Evolutionary conservation across 352 stramenopile genomes (phyloP), one percentile per base, ranked within the genome.

Genomic region (Thalassiosira livingstoniorum): DNA sequence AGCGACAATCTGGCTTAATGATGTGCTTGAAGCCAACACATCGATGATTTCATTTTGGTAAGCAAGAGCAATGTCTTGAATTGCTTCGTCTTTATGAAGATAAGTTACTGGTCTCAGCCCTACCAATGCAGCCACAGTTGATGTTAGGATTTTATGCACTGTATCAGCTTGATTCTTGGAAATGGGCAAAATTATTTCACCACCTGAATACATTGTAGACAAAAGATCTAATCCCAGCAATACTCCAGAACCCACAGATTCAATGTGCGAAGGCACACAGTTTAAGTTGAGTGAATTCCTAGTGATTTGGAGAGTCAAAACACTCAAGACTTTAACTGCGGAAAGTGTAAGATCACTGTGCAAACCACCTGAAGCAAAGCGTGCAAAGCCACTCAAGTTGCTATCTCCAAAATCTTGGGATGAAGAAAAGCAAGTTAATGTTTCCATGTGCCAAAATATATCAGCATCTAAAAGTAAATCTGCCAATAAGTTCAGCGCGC

Each of bases 31-130:
- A 18, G 85, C 62, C 10, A 92, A 39, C 2, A 65, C 70, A 21
- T 76, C 70, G 27, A 92, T 78, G 27, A 92, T 58, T 29, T 78
- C 70, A 64, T 91, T 76, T 34, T 83, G 60, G 25, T 85, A 64
- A 51, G 43, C 27, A 18, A 82, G 25, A 1, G 80, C 75, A 31
- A 76, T 67, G 2, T 55, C 21, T 39, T 55, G 62, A n/a, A 89
- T 74, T 25, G 60, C 54, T 23, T 82, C 70, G 29, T 85, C 57
- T 64, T 79, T n/a, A 25, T 71, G 67, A n/a, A 79, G 83, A 71
- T 77, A 70, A 57, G 82, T 85, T 45, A 72, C 64, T 65, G 67
- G 78, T 37, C 65, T 89, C 69, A 73, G 70, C n/a, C n/a, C 73
- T 43, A 68, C 65, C 45, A 84, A 82, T 74, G 32, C 66, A 1